A percentile compares a stretch with the other conserved stretches of the same genome.
phyloP scores from a whole-genome alignment of 2,329 filamentous ascomycete species.

The Lachnellula occidentalis region DNA sequence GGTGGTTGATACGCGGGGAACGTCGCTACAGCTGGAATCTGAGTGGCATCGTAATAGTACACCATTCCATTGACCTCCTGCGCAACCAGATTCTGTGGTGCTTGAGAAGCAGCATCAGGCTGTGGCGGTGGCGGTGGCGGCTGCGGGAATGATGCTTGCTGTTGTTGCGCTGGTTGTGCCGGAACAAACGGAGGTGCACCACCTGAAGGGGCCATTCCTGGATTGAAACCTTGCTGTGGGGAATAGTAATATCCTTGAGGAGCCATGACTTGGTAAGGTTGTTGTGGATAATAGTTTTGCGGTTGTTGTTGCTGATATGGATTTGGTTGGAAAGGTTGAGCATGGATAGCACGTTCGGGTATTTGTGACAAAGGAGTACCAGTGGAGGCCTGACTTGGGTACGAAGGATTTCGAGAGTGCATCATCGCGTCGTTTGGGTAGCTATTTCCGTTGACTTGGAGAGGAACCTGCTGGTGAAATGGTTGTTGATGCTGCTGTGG shows the following conservation, averaged over 20 bases:
- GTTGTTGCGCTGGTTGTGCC: constrained; percentile 26
- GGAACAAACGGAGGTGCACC: constrained; percentile 26
- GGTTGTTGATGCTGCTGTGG: constrained; percentile 71
- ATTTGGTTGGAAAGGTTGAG: constrained; percentile 80
- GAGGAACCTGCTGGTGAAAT: constrained; percentile 91
- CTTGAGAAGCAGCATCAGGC: constrained; percentile 36
- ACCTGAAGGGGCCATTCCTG: constrained; percentile 38
- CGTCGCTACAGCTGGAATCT: constrained; percentile 46
- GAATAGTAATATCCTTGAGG: constrained; percentile 66
- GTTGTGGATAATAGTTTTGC: constrained; percentile 51
- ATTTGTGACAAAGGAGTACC: constrained; percentile 87
- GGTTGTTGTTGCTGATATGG: constrained; percentile 47
- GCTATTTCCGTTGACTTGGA: constrained; percentile 58
- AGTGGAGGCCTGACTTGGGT: constrained; percentile 63
- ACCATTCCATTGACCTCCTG: constrained; percentile 96
- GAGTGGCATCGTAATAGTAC: constrained; percentile 84
- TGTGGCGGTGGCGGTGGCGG: constrained; percentile 26
- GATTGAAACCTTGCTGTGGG: constrained; percentile 37
- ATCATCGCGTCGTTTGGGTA: constrained; percentile 45
- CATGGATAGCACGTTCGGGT: constrained; percentile 86
- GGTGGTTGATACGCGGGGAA: constrained; percentile 43
- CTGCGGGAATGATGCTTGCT: constrained; percentile 24
- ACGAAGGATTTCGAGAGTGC: constrained; percentile 63
- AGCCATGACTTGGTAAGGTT: constrained; percentile 49
- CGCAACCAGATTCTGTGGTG: constrained; percentile 58